Conservation (phyloP, 176 grass and related monocot species). For the Panicum miliaceum region DNA sequence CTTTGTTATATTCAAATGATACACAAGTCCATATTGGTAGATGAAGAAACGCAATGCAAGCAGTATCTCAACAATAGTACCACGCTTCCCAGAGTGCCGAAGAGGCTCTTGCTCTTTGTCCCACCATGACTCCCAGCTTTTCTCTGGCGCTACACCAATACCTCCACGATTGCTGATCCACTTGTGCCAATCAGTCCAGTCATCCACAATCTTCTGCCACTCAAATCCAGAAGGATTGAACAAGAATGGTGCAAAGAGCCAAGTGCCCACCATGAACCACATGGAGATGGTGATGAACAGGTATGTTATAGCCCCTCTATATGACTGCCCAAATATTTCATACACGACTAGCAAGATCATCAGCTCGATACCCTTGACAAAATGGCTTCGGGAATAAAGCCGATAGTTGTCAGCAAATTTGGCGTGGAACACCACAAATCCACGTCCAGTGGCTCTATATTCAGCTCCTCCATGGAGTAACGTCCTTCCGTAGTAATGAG, state of each 20-base stretch:
- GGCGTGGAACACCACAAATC: constrained; percentile 97
- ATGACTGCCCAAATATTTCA: constrained; percentile 85
- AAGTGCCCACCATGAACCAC: constrained; percentile 99
- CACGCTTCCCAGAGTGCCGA: constrained; percentile 82
- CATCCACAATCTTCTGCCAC: constrained; percentile 99
- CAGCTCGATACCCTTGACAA: constrained; percentile 96
- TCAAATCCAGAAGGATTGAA: constrained; percentile 98
- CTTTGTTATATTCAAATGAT: constrained; percentile 92
- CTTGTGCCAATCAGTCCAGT: constrained; percentile 98
- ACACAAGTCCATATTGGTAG: constrained; percentile 96
- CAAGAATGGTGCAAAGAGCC: constrained; percentile 94
- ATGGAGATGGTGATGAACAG: constrained; percentile 94
- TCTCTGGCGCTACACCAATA: constrained; percentile 81
- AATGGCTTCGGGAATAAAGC: constrained; percentile 96
- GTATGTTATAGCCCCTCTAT: constrained; percentile 87
- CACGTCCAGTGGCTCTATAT: constrained; percentile 94
- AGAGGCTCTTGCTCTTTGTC: constrained; percentile 96
- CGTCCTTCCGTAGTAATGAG: constrained; percentile 93
- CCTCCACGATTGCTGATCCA: constrained; percentile 96
- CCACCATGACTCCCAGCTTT: constrained; percentile 99
- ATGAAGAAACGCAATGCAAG: constrained; percentile 92
- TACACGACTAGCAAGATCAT: constrained; percentile 92
- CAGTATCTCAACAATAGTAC: constrained; percentile 79
- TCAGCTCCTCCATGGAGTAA: constrained; percentile 97
- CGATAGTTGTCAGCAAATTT: constrained; percentile 95